Evolutionary conservation across 257 asterid genomes (phyloP), one percentile per base, ranked within the genome.

Genomic region (Jacaranda mimosifolia): DNA sequence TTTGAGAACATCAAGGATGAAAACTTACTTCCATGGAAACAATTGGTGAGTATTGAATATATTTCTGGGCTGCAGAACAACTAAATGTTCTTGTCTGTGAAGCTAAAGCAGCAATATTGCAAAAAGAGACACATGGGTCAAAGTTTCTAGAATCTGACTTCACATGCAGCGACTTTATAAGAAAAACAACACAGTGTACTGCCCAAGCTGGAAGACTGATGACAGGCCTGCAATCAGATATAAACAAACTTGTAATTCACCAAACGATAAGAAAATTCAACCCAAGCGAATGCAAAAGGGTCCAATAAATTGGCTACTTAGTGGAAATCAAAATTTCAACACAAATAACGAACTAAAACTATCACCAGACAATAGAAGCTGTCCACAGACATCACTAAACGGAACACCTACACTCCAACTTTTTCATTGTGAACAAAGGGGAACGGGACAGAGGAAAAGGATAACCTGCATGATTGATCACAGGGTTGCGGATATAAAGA

Each of bases 51-150:
- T 94, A 94, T 46, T 89, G 85, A 78, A 94, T 84, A 77, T 86
- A 86, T 42, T 86, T 86, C 85, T 85, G 86, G 79, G 97, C 96
- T 32, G 92, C 90, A 38, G 91, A 84, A 87, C 95, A 94, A 83
- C 81, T 85, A 82, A 91, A 92, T 19, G 94, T 91, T 85, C 91
- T 86, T 26, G 94, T 85, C 79, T 87, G 83, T 70, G 86, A 86
- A 70, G 92, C 88, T 76, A 91, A 85, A 70, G 83, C 74, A 70
- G 79, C 79, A 82, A 91, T 66, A 71, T 83, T 79, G 70, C 75
- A 80, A 79, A 86, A 67, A 73, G 86, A 82, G 43, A 80, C 80
- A 70, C 72, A 74, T 10, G 78, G 69, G 60, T 85, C 89, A 63
- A 46, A 78, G 79, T 85, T 84, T 79, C 78, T 79, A 77, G 82